phyloP scores from a whole-genome alignment of 108 stramenopile genomes.

The Fistulifera pelliculosa region DNA sequence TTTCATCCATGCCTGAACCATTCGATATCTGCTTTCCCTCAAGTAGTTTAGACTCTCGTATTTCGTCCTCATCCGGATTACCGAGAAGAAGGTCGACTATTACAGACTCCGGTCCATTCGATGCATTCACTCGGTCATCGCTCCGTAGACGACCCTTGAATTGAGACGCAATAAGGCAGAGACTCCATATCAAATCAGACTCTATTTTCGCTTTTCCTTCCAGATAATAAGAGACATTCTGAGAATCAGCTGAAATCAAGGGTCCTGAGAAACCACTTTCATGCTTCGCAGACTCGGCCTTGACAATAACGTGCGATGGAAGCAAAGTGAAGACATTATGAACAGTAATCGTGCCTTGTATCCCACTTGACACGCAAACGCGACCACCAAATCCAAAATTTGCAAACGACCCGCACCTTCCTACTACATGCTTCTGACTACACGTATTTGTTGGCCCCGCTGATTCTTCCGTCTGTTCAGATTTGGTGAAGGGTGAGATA shows the following conservation, averaged over 20 bases:
- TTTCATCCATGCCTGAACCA: slow-evolving; percentile 7
- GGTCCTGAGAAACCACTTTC: slow-evolving; percentile 34
- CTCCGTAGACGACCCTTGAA: slow-evolving; percentile 55
- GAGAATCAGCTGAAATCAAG: slow-evolving; percentile 19
- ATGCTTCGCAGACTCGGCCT: slow-evolving; percentile 10
- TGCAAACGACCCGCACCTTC: slow-evolving; percentile 13
- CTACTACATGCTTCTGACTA: background rate
- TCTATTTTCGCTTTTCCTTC: slow-evolving; percentile 15
- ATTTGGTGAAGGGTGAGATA: background rate
- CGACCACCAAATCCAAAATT: slow-evolving; percentile 65
- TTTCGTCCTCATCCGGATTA: slow-evolving; percentile 2
- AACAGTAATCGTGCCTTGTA: background rate
- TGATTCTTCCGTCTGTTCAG: slow-evolving; percentile 1
- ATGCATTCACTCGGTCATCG: slow-evolving; percentile 43
- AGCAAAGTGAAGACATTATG: slow-evolving; percentile 6
- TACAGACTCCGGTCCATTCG: slow-evolving; percentile 44
- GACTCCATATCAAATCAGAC: slow-evolving; percentile 53
- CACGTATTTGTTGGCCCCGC: background rate
- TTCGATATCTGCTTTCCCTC: background rate
- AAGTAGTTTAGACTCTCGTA: background rate
- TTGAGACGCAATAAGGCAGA: slow-evolving; percentile 57
- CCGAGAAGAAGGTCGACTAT: slow-evolving; percentile 56
- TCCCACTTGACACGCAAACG: slow-evolving; percentile 22
- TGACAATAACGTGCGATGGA: slow-evolving; percentile 12
- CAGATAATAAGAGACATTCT: slow-evolving; percentile 37